These are phyloP conservation scores for Capsicum chinense DNA, from an alignment of 257 asterid species.

Conservation along the genomic window DNA sequence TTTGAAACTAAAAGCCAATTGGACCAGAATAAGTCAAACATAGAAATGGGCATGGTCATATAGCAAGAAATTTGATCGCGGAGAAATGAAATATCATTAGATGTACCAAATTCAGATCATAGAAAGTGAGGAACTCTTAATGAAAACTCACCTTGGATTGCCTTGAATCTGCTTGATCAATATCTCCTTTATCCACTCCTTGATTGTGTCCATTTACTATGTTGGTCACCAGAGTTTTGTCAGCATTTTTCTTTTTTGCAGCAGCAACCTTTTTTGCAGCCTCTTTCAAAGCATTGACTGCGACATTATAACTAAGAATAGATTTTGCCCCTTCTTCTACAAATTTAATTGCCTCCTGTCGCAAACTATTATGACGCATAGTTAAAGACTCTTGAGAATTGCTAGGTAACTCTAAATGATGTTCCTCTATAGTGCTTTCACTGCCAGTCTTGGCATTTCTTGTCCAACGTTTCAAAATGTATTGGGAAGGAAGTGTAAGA, in stretches of 20 bases:
- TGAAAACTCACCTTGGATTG: constrained; percentile 66
- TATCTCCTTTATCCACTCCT: constrained; percentile 38
- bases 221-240: constrained; percentile 39
- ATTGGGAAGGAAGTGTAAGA: constrained; percentile 70
- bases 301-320: constrained; percentile 71
- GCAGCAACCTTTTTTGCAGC: constrained; percentile 68
- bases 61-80: background rate
- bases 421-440: constrained; percentile 43
- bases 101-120: constrained; percentile 19
- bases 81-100: background rate
- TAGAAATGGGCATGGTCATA: background rate
- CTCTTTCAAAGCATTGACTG: constrained; percentile 71
- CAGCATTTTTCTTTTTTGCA: constrained; percentile 55
- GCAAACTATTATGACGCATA: constrained; percentile 59
- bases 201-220: constrained; percentile 55
- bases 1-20: constrained; percentile 8
- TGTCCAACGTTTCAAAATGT: constrained; percentile 88
- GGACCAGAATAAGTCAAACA: background rate
- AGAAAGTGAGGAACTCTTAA: constrained; percentile 20
- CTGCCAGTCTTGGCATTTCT: constrained; percentile 64
- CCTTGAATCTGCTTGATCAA: constrained; percentile 52
- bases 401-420: constrained; percentile 42
- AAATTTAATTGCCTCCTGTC: constrained; percentile 75
- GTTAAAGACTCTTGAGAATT: constrained; percentile 54
- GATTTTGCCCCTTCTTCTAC: constrained; percentile 96